A percentile compares a stretch with the other conserved stretches of the same genome.
Conservation (phyloP, 2,329 filamentous ascomycete genomes). For the Parasarocladium wereldwijsianum region DNA sequence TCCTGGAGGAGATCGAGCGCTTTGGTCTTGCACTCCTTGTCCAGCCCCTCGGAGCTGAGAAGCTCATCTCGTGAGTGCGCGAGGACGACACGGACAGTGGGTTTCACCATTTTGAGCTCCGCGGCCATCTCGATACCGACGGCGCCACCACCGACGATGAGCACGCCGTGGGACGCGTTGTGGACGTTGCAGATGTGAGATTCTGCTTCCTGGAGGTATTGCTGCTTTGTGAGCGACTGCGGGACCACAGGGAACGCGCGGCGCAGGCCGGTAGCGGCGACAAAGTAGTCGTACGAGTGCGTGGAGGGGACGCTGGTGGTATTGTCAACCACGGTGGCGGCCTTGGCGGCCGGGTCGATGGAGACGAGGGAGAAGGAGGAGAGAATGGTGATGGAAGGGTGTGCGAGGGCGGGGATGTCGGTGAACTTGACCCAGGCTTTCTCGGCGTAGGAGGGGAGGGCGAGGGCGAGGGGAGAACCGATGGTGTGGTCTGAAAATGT, state of each 20-base stretch:
- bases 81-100: conserved; percentile 52
- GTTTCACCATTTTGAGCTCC: conserved; percentile 56
- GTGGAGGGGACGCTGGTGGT: conserved; percentile 26
- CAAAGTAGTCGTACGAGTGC: conserved; percentile 57
- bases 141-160: conserved; percentile 63
- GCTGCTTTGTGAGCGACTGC: conserved; percentile 43
- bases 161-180: conserved; percentile 40
- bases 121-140: conserved; percentile 74
- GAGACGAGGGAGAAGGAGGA: conserved; percentile 49
- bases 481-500: conserved; percentile 53
- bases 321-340: conserved; percentile 37
- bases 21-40: conserved; percentile 52
- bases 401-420: conserved; percentile 51
- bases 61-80: conserved; percentile 59
- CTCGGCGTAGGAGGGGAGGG: conserved; percentile 44
- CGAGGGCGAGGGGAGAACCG: conserved; percentile 58
- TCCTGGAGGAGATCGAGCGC: conserved; percentile 44
- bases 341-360: conserved; percentile 45
- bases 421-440: conserved; percentile 58
- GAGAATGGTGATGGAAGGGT: conserved; percentile 45
- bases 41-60: conserved; percentile 58
- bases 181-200: conserved; percentile 42
- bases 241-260: conserved; percentile 62
- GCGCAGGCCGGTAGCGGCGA: conserved; percentile 55
- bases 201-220: conserved; percentile 47